These are phyloP conservation scores for Yamadazyma epiphylla DNA, from an alignment of 1,139 yeast genomes.

Conservation along the genomic window DNA sequence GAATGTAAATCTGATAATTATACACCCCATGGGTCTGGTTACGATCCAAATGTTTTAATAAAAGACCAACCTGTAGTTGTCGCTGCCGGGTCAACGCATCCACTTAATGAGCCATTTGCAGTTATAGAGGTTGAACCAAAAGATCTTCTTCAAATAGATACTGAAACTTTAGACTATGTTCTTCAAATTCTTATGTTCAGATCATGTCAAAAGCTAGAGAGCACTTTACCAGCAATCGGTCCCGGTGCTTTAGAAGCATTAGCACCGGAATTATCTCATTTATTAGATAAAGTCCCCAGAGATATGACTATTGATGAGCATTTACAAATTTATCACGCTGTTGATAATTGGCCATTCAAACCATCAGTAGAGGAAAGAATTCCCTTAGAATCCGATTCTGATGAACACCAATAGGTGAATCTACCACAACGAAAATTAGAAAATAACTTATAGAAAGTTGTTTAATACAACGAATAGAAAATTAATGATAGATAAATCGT, in stretches of 20 bases:
- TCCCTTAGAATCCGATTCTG: conserved; percentile 8
- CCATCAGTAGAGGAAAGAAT: conserved; percentile 36
- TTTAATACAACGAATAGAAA: too few relatives aligned
- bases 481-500: too few relatives aligned
- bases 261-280: conserved; percentile 15
- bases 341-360: conserved; percentile 82
- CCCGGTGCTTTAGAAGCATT: conserved; percentile 81
- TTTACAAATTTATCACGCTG: conserved; percentile 44
- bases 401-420: conserved; percentile 3
- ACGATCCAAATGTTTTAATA: conserved; percentile 34
- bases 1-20: conserved; percentile 18
- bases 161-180: conserved; percentile 64
- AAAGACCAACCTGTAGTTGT: conserved; percentile 37
- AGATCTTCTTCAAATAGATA: conserved; percentile 27
- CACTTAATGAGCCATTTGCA: conserved; percentile 24
- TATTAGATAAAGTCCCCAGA: conserved; percentile 39
- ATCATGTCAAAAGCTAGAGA: conserved; percentile 32
- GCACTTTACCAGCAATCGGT: conserved; percentile 56
- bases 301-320: conserved; percentile 56
- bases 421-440: too few relatives aligned
- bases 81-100: conserved; percentile 2
- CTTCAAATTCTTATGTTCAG: conserved; percentile 61
- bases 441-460: too few relatives aligned
- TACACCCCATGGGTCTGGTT: conserved; percentile 25
- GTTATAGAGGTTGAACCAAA: conserved; percentile 63